These are phyloP conservation scores for Hirschfeldia incana DNA, from an alignment of 345 rosid species.

Conservation along the genomic window DNA sequence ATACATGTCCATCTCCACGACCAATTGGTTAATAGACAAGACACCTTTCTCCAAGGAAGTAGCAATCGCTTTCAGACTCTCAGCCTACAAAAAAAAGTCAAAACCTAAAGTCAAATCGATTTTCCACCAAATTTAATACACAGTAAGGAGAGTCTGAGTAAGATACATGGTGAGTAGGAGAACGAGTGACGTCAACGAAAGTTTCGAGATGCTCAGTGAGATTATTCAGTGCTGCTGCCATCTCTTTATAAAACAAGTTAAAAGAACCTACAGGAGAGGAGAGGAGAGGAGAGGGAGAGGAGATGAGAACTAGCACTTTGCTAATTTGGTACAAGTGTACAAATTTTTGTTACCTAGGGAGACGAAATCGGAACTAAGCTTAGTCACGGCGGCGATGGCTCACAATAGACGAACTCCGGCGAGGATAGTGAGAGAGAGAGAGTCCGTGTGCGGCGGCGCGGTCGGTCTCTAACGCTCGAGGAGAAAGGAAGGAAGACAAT, in stretches of 20 bases:
- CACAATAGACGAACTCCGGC: neutral
- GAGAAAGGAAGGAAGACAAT: neutral
- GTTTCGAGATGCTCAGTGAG: slow-evolving; percentile 63
- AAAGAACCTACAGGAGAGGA: too few relatives aligned
- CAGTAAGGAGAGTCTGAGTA: neutral
- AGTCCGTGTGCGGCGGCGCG: neutral
- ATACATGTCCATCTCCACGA: slow-evolving; percentile 82
- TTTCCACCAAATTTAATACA: neutral
- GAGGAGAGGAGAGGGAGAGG: too few relatives aligned
- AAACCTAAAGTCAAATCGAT: neutral
- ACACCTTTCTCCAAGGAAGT: slow-evolving; percentile 58
- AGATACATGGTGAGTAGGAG: slow-evolving; percentile 62
- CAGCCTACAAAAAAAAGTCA: slow-evolving; percentile 47
- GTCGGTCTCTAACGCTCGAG: neutral
- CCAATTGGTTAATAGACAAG: slow-evolving; percentile 58
- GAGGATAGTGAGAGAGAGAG: neutral
- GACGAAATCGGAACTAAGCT: neutral
- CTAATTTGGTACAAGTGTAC: too few relatives aligned
- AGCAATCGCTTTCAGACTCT: slow-evolving; percentile 60
- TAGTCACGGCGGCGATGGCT: neutral
- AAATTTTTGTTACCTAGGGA: neutral
- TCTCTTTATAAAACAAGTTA: slow-evolving; percentile 6
- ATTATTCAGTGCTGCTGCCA: slow-evolving; percentile 53
- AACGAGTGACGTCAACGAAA: slow-evolving; percentile 58
- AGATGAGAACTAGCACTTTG: too few relatives aligned